A percentile compares a stretch with the other conserved stretches of the same genome.
phyloP scores from a whole-genome alignment of 2,329 filamentous ascomycete species.

The Penicillium sp. region DNA sequence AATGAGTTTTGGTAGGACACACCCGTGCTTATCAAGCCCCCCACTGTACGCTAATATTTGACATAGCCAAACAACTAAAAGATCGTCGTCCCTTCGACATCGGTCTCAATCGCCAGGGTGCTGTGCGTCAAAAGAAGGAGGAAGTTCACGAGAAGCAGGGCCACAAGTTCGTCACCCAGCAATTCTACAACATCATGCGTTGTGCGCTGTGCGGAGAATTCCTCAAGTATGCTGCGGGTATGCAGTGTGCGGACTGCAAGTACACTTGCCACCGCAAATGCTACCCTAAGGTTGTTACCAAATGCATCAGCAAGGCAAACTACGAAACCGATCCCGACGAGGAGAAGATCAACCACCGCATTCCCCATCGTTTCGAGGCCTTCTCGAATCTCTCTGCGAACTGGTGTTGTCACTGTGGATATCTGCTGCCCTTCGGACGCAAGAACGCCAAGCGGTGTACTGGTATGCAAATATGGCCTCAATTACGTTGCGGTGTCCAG shows the following conservation, averaged over 20 bases:
- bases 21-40: background rate
- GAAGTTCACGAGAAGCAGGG: slow-evolving; percentile 98
- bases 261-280: slow-evolving; percentile 99
- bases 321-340: slow-evolving; percentile 97
- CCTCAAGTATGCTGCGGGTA: slow-evolving; percentile 95
- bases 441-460: slow-evolving; percentile 92
- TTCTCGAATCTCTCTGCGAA: slow-evolving; percentile 98
- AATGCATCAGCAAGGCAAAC: slow-evolving; percentile 99
- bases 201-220: slow-evolving; percentile 97
- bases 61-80: slow-evolving; percentile 73
- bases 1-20: slow-evolving; percentile 68
- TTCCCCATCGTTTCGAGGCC: slow-evolving; percentile 94
- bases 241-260: slow-evolving; percentile 99
- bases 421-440: slow-evolving; percentile 88
- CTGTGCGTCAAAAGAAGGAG: slow-evolving; percentile 95
- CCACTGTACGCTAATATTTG: slow-evolving; percentile 19
- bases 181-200: slow-evolving; percentile 99
- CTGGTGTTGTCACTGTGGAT: slow-evolving; percentile 99
- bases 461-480: slow-evolving; percentile 51
- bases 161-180: slow-evolving; percentile 97
- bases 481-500: background rate
- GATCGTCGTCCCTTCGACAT: slow-evolving; percentile 80
- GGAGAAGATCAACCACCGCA: slow-evolving; percentile 99
- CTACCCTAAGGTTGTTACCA: slow-evolving; percentile 93
- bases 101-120: slow-evolving; percentile 89